Base-by-base conservation (phyloP, 192 early-diverging fungal species). In the Linnemannia zychae region DNA sequence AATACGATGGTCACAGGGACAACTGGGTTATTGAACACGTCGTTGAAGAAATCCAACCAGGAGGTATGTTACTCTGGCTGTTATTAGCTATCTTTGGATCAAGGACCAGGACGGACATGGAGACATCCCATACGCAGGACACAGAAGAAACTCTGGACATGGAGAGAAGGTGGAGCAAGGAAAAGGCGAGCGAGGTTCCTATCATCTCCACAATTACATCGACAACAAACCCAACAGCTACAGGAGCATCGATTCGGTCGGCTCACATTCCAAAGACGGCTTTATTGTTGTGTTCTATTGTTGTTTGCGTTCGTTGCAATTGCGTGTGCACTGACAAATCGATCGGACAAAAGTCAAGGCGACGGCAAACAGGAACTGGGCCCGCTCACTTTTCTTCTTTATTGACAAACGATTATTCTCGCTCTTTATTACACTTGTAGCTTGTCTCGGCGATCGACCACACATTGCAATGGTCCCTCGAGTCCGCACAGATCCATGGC, bases 21-120 rank as follows among this genome's bases (percentile, higher is more conserved):
- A 9, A 82, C 81, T 6, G 78, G 80, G 33, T 69, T 75, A 47
- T 71, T 85, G 24, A 85, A 87, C 49, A 72, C 77, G 15, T 52
- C 76, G 18, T 47, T 67, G 24, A 88, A 82, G 50, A 89, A 87
- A 60, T 87, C 90, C 2, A 91, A 91, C 47, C 82, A 75, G 66
- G 90, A 91, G 87, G 90, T 91, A 77, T 18, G 31, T 40, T 40
- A n/a, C n/a, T n/a, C n/a, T n/a, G n/a, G n/a, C n/a, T n/a, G n/a
- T n/a, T n/a, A n/a, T n/a, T n/a, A n/a, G n/a, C n/a, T n/a, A n/a
- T n/a, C n/a, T n/a, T n/a, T 9, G 52, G 3, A 63, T 31, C 57
- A 31, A 31, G 50, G 50, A 22, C 3, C 20, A 52, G 1, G 24
- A 24, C 24, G 28, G 9, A 63, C 9, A 6, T 44, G 3, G 40